phyloP scores from a whole-genome alignment of 139 green algal species.

The Closterium sp. region DNA sequence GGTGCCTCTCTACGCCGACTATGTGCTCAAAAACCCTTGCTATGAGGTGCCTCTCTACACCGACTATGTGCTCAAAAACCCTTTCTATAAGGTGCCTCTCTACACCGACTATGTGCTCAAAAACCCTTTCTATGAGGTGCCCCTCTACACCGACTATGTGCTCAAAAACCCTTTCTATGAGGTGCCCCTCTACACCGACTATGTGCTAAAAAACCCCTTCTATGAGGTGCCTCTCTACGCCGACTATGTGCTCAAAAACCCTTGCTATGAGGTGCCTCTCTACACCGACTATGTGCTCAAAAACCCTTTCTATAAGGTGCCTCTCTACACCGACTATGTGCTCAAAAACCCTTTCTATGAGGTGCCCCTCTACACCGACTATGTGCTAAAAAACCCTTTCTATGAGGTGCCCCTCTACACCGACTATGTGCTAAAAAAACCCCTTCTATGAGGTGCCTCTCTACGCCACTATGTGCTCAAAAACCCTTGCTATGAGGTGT shows the following conservation, averaged over 20 bases:
- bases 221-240: slow-evolving; percentile 64
- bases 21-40: slow-evolving; percentile 83
- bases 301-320: slow-evolving; percentile 71
- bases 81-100: slow-evolving; percentile 65
- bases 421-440: slow-evolving; percentile 83
- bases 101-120: slow-evolving; percentile 82
- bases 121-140: slow-evolving; percentile 70
- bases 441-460: slow-evolving; percentile 66
- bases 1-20: slow-evolving; percentile 71
- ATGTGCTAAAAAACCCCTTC: slow-evolving; percentile 83
- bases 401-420: slow-evolving; percentile 64
- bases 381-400: slow-evolving; percentile 83
- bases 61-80: slow-evolving; percentile 83
- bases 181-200: slow-evolving; percentile 71
- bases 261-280: too few relatives aligned
- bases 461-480: too few relatives aligned
- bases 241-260: slow-evolving; percentile 83
- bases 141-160: slow-evolving; percentile 76
- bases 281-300: slow-evolving; percentile 82
- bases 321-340: slow-evolving; percentile 76
- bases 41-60: slow-evolving; percentile 63
- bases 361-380: slow-evolving; percentile 69
- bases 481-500: too few relatives aligned
- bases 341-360: slow-evolving; percentile 81
- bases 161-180: slow-evolving; percentile 81